These are phyloP conservation scores for Phytophthora constricta DNA, from an alignment of 352 stramenopile species.

Conservation along the genomic window DNA sequence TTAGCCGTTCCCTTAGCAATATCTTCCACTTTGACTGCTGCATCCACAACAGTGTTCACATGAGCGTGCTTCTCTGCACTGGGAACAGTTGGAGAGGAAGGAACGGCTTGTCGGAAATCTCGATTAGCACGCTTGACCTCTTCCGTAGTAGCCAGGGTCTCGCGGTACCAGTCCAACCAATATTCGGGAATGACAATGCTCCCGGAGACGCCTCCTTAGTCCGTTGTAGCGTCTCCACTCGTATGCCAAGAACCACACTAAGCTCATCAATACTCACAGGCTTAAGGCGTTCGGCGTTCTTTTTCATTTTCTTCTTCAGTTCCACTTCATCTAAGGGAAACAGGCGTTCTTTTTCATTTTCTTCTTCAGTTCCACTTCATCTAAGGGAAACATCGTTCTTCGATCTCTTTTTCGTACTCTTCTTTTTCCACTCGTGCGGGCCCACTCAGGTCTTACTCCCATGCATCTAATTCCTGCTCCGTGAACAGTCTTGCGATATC, in stretches of 20 bases:
- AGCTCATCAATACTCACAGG: no score
- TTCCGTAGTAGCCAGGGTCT: no score
- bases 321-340: no score
- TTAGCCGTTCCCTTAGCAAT: no score
- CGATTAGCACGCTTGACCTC: background rate
- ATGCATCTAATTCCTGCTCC: background rate
- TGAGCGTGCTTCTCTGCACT: background rate
- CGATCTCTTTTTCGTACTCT: background rate
- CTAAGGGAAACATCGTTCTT: background rate
- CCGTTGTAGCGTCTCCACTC: background rate
- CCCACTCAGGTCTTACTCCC: background rate
- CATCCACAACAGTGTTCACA: no score
- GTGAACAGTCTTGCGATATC: background rate
- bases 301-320: no score
- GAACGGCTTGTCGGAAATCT: background rate
- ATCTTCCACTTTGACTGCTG: background rate
- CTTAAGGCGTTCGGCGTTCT: no score
- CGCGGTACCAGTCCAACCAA: background rate
- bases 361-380: no score
- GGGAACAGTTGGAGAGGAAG: no score
- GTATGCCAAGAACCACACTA: no score
- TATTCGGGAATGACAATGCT: background rate
- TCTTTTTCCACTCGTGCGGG: background rate
- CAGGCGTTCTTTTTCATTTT: no score
- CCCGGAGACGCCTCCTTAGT: background rate